Evolutionary conservation across 345 rosid species (phyloP), one percentile per base, ranked within the genome.

Genomic region (Hirschfeldia incana): DNA sequence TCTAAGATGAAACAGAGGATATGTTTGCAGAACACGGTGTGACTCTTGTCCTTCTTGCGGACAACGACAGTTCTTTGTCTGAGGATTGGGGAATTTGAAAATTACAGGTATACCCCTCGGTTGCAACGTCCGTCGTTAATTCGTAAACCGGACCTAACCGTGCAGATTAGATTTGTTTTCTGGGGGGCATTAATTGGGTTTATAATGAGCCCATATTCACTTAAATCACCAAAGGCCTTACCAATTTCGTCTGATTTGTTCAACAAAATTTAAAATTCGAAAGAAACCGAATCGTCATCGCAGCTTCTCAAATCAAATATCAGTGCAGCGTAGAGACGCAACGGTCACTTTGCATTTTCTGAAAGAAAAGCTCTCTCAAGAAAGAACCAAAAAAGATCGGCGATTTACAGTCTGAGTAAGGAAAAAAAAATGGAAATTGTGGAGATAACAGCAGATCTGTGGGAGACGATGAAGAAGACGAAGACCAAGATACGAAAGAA

Each of bases 1-100:
- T 69, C 32, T 6, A 8, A 27, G 30, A 30, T 17, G 42, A n/a
- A 59, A 28, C 44, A 3, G 49, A 71, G 8, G 53, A 65, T 70
- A 51, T 51, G 81, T 28, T 65, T 37, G 64, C 46, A 61, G 59
- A 77, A 46, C 8, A 59, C 13, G 63, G 63, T 49, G 70, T 15
- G 53, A 0, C 36, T 61, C 7, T 51, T 70, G 26, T n/a, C 34
- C n/a, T 65, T 65, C 76, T 65, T 71, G 81, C 33, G 73, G 73
- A 72, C 62, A 51, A 78, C 61, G 81, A 72, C 63, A 72, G 4
- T 16, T 44, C 53, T 28, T 9, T 42, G 27, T 49, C 21, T 21
- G 21, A 21, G 29, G 37, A 53, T 53, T 44, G 53, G n/a, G 21
- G 21, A 21, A 21, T 21, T 21, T 21, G 1, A 21, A 21, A 21